Evolutionary conservation across 148 eudicot genomes (phyloP), one percentile per base, ranked within the genome.

Genomic region (Salicornia ramosissima): DNA sequence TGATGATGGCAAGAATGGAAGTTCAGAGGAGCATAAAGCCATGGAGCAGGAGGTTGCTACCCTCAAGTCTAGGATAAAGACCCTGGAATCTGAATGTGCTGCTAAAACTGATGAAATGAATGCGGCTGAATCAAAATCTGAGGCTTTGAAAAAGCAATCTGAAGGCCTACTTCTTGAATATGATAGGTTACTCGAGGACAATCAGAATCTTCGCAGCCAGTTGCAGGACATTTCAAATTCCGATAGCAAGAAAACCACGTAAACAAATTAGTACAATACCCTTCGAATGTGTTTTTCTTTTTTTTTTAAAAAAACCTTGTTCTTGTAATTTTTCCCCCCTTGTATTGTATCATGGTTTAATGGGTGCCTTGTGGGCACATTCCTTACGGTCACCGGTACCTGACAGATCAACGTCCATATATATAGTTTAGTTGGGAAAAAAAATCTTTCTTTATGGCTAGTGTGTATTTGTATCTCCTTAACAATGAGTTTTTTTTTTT

Each of bases 131-230:
- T 61, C 80, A n/a, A 77, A 72, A 26, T 78, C 73, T 40, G 79
- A 62, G 36, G 85, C 85, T 52, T 52, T 86, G 57, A 75, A 70
- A 64, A 81, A 77, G 83, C 85, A 83, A 68, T 79, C 80, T 28
- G 86, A 86, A 64, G 83, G 81, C 63, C 69, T 83, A 15, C 77
- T 79, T 15, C 64, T 77, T 28, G 82, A 83, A 64, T 83, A 83
- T 77, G 86, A 83, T 51, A 78, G 80, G 19, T 34, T 79, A 72
- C 81, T 86, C 0, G 83, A 86, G 61, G 84, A 86, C 64, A 86
- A 86, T 73, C 80, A 86, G 75, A 75, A 39, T 45, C 83, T 86
- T 59, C 74, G 64, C 28, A 67, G 74, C 64, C 81, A 80, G 72
- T 67, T 83, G 77, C 61, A 76, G 60, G 81, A 71, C 10, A 29